A percentile compares a stretch with the other conserved stretches of the same genome.
phyloP scores from a whole-genome alignment of 257 asterid genomes.

The Knoxia roxburghii region DNA sequence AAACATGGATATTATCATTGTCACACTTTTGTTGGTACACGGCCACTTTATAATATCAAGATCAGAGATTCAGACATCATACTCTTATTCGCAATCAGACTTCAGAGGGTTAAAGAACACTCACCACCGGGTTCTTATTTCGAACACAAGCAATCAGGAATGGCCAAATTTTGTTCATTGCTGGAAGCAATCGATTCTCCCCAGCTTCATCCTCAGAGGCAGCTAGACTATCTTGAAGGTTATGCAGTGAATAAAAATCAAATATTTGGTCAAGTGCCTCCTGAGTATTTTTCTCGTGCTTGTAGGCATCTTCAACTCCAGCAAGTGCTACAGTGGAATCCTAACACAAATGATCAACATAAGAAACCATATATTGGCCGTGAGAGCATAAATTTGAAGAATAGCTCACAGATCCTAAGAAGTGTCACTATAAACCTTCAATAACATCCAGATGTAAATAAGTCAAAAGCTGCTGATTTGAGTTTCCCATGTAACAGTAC shows the following conservation, averaged over 20 bases:
- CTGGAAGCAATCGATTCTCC: slow-evolving; percentile 90
- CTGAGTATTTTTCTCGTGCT: slow-evolving; percentile 62
- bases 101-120: slow-evolving; percentile 15
- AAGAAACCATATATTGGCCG: neutral
- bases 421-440: neutral
- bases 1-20: neutral
- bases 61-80: neutral
- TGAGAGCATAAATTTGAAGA: neutral
- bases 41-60: neutral
- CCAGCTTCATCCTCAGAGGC: slow-evolving; percentile 66
- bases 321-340: slow-evolving; percentile 64
- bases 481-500: neutral
- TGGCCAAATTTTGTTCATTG: slow-evolving; percentile 96
- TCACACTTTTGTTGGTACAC: no score
- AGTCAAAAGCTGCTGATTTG: neutral
- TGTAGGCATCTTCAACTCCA: slow-evolving; percentile 82
- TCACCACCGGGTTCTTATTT: slow-evolving; percentile 72
- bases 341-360: slow-evolving; percentile 28
- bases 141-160: slow-evolving; percentile 72
- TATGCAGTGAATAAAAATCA: slow-evolving; percentile 39
- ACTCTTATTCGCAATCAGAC: slow-evolving; percentile 6
- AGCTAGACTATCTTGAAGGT: slow-evolving; percentile 60
- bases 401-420: neutral
- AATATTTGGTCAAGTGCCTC: slow-evolving; percentile 53
- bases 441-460: neutral